Evolutionary conservation across 805 yeast genomes (phyloP), one percentile per base, ranked within the genome.

Genomic region (Nakazawaea peltata): DNA sequence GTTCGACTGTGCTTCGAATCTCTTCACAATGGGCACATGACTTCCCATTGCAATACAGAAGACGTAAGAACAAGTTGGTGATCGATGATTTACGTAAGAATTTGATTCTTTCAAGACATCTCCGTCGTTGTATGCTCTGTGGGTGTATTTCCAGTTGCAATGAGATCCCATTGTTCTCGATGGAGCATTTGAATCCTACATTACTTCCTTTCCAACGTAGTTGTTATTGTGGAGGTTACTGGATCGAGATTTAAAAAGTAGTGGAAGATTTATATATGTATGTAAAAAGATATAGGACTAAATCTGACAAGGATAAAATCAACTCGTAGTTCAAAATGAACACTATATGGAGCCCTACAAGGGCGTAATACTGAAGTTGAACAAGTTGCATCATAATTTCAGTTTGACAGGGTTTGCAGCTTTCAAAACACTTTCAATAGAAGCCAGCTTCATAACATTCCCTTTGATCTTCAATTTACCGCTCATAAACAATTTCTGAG

Each of bases 391-490:
- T 24, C 26, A 32, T 31, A 37, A 57, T 55, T 69, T 69, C 26
- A 73, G 54, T 54, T 62, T 61, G 18, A 54, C 50, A 14, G 70
- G 69, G 17, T 44, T 48, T 5, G 71, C 70, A 39, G 61, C 54
- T 66, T 77, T 77, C 61, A 82, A 69, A 33, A 82, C 73, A 32
- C 69, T 62, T 59, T 81, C 90, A 41, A 82, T 73, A 41, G 74
- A 73, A 30, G 88, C 74, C 36, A 94, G 94, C 69, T 85, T 85
- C 88, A 81, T 81, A 63, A 85, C 80, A 64, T 86, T 83, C 45
- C 95, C 95, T 67, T 79, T 82, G 44, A 85, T 78, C 69, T 83
- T 84, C 58, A 85, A 72, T 59, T 80, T 81, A 28, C 95, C 95
- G 48, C 71, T 63, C 81, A 85, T 74, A 59, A 83, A 85, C 51